phyloP scores from a whole-genome alignment of 2,329 filamentous ascomycete genomes.

The Ilyonectria destructans region DNA sequence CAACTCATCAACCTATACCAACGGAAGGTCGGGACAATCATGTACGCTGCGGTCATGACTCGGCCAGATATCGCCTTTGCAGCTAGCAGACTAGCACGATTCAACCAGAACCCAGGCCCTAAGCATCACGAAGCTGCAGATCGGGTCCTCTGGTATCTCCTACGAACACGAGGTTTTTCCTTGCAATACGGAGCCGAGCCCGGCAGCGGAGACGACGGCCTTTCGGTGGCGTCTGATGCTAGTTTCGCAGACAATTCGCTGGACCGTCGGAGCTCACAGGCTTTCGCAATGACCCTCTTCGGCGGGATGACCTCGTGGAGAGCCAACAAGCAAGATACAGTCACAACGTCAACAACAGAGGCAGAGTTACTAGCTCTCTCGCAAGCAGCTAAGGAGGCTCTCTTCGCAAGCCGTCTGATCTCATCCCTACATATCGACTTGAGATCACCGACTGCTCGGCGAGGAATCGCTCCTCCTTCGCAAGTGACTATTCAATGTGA shows the following conservation, averaged over 20 bases:
- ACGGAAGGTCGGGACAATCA: background rate
- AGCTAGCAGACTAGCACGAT: slow-evolving; percentile 3
- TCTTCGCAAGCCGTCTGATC: slow-evolving; percentile 1
- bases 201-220: background rate
- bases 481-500: slow-evolving; percentile 2
- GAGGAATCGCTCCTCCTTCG: background rate
- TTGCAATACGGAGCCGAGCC: background rate
- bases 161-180: background rate
- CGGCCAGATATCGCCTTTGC: slow-evolving; percentile 16
- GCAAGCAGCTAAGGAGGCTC: slow-evolving; percentile 6
- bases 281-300: background rate
- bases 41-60: slow-evolving; percentile 9
- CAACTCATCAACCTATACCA: background rate
- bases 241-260: background rate
- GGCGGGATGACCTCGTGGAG: background rate
- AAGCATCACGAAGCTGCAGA: slow-evolving; percentile 4
- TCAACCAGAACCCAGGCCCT: slow-evolving; percentile 15
- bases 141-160: background rate
- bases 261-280: background rate
- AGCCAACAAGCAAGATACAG: slow-evolving; percentile 3
- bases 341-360: slow-evolving; percentile 26
- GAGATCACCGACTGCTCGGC: background rate
- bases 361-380: slow-evolving; percentile 23
- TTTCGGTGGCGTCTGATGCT: background rate
- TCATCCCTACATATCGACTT: background rate